Conservation (phyloP, 768 basidiomycete species). For the Russula griseocarnosa region DNA sequence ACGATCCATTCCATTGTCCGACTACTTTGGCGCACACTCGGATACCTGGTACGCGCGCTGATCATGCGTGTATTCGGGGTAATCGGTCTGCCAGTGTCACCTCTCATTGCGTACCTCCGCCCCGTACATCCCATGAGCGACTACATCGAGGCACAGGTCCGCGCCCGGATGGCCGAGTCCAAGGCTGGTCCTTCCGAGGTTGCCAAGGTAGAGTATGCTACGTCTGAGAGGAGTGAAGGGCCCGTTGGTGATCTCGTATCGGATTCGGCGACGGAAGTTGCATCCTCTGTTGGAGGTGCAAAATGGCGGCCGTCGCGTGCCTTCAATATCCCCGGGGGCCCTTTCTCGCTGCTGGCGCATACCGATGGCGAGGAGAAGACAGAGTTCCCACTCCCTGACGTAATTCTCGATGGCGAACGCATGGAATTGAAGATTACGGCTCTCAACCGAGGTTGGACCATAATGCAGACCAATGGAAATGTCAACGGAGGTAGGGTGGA, state of each 20-base stretch:
- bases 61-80: slow-evolving; percentile 22
- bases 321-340: slow-evolving; percentile 24
- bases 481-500: slow-evolving; percentile 24
- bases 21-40: slow-evolving; percentile 24
- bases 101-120: slow-evolving; percentile 7
- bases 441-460: slow-evolving; percentile 19
- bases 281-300: slow-evolving; percentile 6
- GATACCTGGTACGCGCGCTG: slow-evolving; percentile 19
- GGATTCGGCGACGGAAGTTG: slow-evolving; percentile 23
- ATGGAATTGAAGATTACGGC: slow-evolving; percentile 14
- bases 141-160: neutral
- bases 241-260: neutral
- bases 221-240: slow-evolving; percentile 7
- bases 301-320: slow-evolving; percentile 4
- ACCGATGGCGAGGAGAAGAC: slow-evolving; percentile 11
- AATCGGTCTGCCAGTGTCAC: slow-evolving; percentile 11
- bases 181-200: neutral
- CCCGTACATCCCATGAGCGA: slow-evolving; percentile 4
- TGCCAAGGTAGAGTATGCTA: neutral
- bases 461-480: slow-evolving; percentile 16
- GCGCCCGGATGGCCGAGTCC: neutral
- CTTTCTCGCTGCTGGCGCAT: slow-evolving; percentile 21
- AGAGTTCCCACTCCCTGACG: slow-evolving; percentile 5
- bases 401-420: slow-evolving; percentile 21
- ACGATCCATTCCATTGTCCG: slow-evolving; percentile 20